Conservation (phyloP, 495 filamentous ascomycete species). For the Bacidia gigantensis region DNA sequence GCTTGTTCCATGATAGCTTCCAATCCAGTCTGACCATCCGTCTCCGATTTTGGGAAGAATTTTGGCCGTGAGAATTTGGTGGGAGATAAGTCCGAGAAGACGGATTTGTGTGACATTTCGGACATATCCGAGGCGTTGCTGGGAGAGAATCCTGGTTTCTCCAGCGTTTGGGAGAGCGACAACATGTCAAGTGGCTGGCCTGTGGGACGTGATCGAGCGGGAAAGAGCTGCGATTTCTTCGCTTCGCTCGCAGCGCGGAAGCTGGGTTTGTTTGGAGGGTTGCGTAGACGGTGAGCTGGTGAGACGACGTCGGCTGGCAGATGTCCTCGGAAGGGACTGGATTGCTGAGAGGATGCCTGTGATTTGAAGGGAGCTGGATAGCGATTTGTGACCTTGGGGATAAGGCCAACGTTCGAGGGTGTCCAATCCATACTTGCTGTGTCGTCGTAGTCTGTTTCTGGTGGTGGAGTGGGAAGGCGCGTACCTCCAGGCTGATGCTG, state of each 20-base stretch:
- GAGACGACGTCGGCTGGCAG: conserved; percentile 52
- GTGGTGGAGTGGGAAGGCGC: conserved; percentile 27
- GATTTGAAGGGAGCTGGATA: conserved; percentile 17
- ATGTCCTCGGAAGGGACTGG: conserved; percentile 44
- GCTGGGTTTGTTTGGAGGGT: conserved; percentile 38
- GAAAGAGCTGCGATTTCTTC: conserved; percentile 35
- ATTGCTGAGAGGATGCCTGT: conserved; percentile 23
- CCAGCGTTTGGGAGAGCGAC: conserved; percentile 27
- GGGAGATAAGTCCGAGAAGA: conserved; percentile 7
- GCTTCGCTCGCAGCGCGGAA: conserved; percentile 30
- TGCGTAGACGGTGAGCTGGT: conserved; percentile 49
- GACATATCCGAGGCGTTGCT: neutral
- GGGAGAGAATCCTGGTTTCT: conserved; percentile 25
- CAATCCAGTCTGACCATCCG: conserved; percentile 29
- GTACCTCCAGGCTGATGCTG: conserved; percentile 19
- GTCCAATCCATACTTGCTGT: conserved; percentile 67
- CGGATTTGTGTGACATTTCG: neutral
- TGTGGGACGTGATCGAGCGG: neutral
- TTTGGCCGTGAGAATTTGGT: conserved; percentile 31
- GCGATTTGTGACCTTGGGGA: conserved; percentile 28
- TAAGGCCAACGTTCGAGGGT: conserved; percentile 41
- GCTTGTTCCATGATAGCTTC: conserved; percentile 33
- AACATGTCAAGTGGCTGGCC: conserved; percentile 21
- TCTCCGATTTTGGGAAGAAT: conserved; percentile 36
- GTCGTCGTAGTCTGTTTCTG: conserved; percentile 33